A percentile compares a stretch with the other conserved stretches of the same genome.
Conservation (phyloP, 306 rosid genomes). For the Trifolium dubium region DNA sequence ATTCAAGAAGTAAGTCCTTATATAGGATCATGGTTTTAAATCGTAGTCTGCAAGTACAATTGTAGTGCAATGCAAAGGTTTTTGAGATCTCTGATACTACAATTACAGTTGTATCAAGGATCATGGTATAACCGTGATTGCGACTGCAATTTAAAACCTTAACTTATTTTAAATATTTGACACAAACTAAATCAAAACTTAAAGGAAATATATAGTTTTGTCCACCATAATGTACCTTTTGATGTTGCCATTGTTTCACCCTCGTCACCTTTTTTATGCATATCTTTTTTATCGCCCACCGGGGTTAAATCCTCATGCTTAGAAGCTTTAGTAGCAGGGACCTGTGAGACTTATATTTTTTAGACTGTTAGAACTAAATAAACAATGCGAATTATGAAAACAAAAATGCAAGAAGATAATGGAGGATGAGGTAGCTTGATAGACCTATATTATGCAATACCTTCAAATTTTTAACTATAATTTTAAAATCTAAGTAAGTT, state of each 20-base stretch:
- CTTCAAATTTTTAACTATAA: background rate
- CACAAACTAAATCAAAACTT: background rate
- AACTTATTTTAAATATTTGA: background rate
- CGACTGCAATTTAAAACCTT: background rate
- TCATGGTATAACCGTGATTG: background rate
- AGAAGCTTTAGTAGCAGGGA: slow-evolving; percentile 33
- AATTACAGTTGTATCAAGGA: background rate
- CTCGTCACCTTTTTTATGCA: slow-evolving; percentile 40
- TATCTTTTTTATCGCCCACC: slow-evolving; percentile 51
- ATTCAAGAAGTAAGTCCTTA: background rate
- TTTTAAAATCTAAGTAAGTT: slow-evolving; percentile 4
- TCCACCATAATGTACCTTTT: slow-evolving; percentile 48
- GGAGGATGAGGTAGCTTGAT: background rate
- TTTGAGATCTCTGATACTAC: background rate
- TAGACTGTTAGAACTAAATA: slow-evolving; percentile 31
- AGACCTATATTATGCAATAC: background rate
- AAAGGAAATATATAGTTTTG: background rate
- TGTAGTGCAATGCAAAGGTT: background rate
- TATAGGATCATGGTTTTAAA: background rate
- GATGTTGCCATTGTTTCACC: slow-evolving; percentile 39
- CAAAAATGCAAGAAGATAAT: slow-evolving; percentile 3
- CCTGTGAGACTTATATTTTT: slow-evolving; percentile 51
- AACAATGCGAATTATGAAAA: slow-evolving; percentile 17
- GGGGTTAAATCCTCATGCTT: slow-evolving; percentile 40
- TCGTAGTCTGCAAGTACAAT: background rate